A percentile compares a stretch with the other conserved stretches of the same genome.
These are phyloP conservation scores for Nicotiana otophora DNA, from an alignment of 257 asterid species.

Conservation along the genomic window DNA sequence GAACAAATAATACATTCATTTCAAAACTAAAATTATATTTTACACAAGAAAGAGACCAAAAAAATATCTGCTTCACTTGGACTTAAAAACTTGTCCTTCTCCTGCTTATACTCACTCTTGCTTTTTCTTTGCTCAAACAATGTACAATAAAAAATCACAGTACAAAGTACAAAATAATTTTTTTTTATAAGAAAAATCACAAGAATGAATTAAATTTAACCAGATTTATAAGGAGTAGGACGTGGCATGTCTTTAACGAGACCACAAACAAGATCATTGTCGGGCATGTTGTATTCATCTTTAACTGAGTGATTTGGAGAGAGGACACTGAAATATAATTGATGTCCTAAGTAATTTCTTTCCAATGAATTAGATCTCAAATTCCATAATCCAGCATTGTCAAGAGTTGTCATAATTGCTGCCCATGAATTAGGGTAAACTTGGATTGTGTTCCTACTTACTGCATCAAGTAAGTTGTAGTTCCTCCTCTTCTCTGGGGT, in stretches of 20 bases:
- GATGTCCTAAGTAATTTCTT: conserved; percentile 50
- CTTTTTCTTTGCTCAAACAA: background rate
- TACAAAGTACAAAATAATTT: background rate
- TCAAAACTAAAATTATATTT: too few species aligned
- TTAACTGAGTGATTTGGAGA: conserved; percentile 42
- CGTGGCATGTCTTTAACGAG: conserved; percentile 35
- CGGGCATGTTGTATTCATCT: conserved; percentile 45
- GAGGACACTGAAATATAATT: conserved; percentile 47
- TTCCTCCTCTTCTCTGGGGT: conserved; percentile 28
- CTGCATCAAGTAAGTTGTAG: conserved; percentile 50
- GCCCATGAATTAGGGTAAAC: conserved; percentile 58
- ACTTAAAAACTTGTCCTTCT: background rate
- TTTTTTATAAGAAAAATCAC: background rate
- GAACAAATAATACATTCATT: too few species aligned
- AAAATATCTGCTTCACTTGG: too few species aligned
- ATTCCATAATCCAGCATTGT: conserved; percentile 67
- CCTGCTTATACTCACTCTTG: background rate
- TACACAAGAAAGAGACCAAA: too few species aligned
- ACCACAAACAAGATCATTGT: conserved; percentile 30
- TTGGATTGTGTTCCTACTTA: conserved; percentile 51
- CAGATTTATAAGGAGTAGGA: conserved; percentile 28
- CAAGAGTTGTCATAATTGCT: conserved; percentile 45
- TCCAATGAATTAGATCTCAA: conserved; percentile 32
- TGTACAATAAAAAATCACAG: background rate
- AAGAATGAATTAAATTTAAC: background rate